These are phyloP conservation scores for Ilyonectria sp. DNA, from an alignment of 2,329 filamentous ascomycete genomes.

Conservation along the genomic window DNA sequence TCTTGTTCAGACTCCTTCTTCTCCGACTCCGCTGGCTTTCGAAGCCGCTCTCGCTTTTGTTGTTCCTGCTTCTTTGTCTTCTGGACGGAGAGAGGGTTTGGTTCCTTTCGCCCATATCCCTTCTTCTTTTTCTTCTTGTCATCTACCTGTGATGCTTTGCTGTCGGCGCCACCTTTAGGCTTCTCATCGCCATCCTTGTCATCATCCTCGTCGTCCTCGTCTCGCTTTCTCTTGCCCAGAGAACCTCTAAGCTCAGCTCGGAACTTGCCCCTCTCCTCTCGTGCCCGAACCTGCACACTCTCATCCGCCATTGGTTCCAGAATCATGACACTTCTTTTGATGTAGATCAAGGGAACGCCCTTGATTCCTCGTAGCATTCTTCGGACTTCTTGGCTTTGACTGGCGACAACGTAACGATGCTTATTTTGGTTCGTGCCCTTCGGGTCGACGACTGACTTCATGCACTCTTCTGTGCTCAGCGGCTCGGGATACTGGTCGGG, in stretches of 20 bases:
- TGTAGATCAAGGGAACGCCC: conserved; percentile 84
- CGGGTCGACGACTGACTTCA: conserved; percentile 83
- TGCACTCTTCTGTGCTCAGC: conserved; percentile 78
- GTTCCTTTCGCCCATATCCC: conserved; percentile 74
- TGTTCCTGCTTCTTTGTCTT: conserved; percentile 76
- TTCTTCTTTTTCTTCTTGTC: conserved; percentile 70
- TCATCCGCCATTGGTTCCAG: conserved; percentile 80
- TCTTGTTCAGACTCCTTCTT: conserved; percentile 42
- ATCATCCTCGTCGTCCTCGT: conserved; percentile 58
- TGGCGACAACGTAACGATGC: conserved; percentile 84
- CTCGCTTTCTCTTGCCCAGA: conserved; percentile 66
- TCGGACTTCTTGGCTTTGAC: conserved; percentile 77
- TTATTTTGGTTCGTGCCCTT: conserved; percentile 81
- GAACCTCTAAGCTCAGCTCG: conserved; percentile 75
- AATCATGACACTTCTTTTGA: conserved; percentile 82
- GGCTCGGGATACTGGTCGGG: conserved; percentile 80
- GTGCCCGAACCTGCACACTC: conserved; percentile 74
- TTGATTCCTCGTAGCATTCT: conserved; percentile 75
- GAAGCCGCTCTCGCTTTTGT: conserved; percentile 44
- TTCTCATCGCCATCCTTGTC: conserved; percentile 41
- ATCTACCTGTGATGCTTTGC: conserved; percentile 24
- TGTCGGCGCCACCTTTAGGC: conserved; percentile 31
- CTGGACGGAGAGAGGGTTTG: conserved; percentile 80
- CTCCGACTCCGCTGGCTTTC: conserved; percentile 54
- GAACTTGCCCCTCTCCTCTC: conserved; percentile 83